A percentile compares a stretch with the other conserved stretches of the same genome.
Evolutionary conservation across 441 rosid genomes (phyloP).

Genomic region (Geranium incanum): DNA sequence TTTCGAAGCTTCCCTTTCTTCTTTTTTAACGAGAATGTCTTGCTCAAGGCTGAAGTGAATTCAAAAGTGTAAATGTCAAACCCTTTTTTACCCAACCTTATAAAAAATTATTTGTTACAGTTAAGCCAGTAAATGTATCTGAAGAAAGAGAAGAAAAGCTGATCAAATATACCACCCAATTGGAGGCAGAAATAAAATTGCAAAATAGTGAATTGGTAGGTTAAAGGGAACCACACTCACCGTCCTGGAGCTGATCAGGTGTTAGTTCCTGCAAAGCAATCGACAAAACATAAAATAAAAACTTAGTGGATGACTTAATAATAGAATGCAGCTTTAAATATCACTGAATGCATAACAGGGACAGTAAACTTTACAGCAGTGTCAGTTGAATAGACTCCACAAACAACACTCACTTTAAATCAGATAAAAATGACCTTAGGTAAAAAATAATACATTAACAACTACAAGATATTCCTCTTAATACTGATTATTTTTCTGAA

Average conservation of each 20-base stretch:
- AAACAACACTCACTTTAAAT: not conserved
- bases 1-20: slow-evolving; percentile 5
- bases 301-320: slow-evolving; percentile 1
- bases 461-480: not conserved
- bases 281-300: slow-evolving; percentile 16
- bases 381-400: not conserved
- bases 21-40: slow-evolving; percentile 14
- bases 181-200: not conserved
- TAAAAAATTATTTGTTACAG: slow-evolving; percentile 6
- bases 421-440: not conserved
- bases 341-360: slow-evolving; percentile 11
- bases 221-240: slow-evolving; percentile 31
- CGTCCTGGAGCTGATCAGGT: slow-evolving; percentile 87
- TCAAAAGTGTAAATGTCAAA: slow-evolving; percentile 17
- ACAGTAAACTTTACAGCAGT: not conserved
- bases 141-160: not conserved
- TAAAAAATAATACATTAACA: too few relatives aligned
- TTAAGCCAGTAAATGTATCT: slow-evolving; percentile 13
- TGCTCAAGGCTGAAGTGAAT: slow-evolving; percentile 62
- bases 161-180: not conserved
- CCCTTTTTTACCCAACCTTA: slow-evolving; percentile 7
- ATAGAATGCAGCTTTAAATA: slow-evolving; percentile 7
- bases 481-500: not conserved
- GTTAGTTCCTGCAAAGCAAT: slow-evolving; percentile 50
- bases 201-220: not conserved